A percentile compares a stretch with the other conserved stretches of the same genome.
Evolutionary conservation across 2,329 filamentous ascomycete genomes (phyloP).

Genomic region (Zymoseptoria pseudotritici): DNA sequence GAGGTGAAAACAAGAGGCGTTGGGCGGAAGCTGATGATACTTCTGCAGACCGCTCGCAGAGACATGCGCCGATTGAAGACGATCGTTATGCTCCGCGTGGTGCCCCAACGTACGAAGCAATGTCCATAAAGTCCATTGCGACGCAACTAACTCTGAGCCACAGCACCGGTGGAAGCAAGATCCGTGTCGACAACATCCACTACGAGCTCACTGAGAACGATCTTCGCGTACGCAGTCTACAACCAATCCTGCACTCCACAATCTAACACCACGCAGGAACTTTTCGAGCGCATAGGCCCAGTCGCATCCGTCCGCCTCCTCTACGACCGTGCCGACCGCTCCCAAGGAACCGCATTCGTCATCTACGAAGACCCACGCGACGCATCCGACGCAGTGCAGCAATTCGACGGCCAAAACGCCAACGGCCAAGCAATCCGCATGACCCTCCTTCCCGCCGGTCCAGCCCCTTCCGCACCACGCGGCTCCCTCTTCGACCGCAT

Average conservation of each 20-base stretch:
- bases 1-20: neutral
- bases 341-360: constrained; percentile 75
- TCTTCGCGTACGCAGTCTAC: constrained; percentile 54
- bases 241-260: neutral
- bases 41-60: constrained; percentile 12
- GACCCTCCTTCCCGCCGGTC: constrained; percentile 54
- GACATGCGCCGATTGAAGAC: constrained; percentile 14
- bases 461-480: constrained; percentile 34
- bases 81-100: constrained; percentile 16
- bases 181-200: constrained; percentile 84
- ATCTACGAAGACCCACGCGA: constrained; percentile 67
- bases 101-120: constrained; percentile 9
- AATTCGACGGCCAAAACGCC: constrained; percentile 86
- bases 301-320: constrained; percentile 61
- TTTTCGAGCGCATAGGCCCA: constrained; percentile 72
- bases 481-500: constrained; percentile 40
- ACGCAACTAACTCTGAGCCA: neutral
- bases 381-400: constrained; percentile 64
- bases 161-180: constrained; percentile 40
- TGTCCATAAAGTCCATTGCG: neutral
- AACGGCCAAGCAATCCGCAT: constrained; percentile 74
- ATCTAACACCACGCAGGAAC: constrained; percentile 48
- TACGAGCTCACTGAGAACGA: constrained; percentile 85
- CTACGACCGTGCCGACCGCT: constrained; percentile 84
- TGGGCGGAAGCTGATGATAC: constrained; percentile 3